phyloP scores from a whole-genome alignment of 768 basidiomycete species.

The Coprinellus micaceus region DNA sequence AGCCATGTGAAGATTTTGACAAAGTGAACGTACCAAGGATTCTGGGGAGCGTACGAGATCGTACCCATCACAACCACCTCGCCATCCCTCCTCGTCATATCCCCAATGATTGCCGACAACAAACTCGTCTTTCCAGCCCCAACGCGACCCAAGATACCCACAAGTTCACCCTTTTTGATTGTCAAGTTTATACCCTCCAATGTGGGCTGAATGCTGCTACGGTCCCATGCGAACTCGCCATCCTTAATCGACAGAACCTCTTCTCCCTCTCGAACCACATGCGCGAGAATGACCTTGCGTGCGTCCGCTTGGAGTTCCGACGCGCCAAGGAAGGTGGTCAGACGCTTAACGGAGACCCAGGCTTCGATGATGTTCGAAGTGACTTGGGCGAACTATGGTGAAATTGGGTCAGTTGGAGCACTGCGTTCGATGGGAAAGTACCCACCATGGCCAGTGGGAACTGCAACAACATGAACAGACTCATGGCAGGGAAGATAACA shows the following conservation, averaged over 20 bases:
- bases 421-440: conserved; percentile 5
- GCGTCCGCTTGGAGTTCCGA: conserved; percentile 82
- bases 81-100: conserved; percentile 78
- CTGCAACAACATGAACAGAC: conserved; percentile 81
- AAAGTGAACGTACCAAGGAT: conserved; percentile 60
- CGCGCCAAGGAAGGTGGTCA: conserved; percentile 70
- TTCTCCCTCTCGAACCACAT: conserved; percentile 51
- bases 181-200: conserved; percentile 75
- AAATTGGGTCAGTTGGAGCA: conserved; percentile 1
- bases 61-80: conserved; percentile 64
- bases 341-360: conserved; percentile 74
- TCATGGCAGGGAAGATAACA: conserved; percentile 93
- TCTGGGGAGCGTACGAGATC: conserved; percentile 82
- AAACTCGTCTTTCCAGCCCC: conserved; percentile 89
- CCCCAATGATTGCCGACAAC: conserved; percentile 78
- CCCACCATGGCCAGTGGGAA: conserved; percentile 83
- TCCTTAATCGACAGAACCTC: conserved; percentile 67
- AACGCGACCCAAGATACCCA: conserved; percentile 84
- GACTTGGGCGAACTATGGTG: conserved; percentile 58
- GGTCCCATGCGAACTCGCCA: conserved; percentile 83
- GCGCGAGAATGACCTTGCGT: conserved; percentile 46
- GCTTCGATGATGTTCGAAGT: conserved; percentile 84
- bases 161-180: conserved; percentile 78
- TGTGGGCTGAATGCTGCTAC: conserved; percentile 50
- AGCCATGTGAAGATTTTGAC: background rate